These are phyloP conservation scores for Scheffersomyces stipitis DNA, from an alignment of 805 yeast genomes.

Conservation along the genomic window DNA sequence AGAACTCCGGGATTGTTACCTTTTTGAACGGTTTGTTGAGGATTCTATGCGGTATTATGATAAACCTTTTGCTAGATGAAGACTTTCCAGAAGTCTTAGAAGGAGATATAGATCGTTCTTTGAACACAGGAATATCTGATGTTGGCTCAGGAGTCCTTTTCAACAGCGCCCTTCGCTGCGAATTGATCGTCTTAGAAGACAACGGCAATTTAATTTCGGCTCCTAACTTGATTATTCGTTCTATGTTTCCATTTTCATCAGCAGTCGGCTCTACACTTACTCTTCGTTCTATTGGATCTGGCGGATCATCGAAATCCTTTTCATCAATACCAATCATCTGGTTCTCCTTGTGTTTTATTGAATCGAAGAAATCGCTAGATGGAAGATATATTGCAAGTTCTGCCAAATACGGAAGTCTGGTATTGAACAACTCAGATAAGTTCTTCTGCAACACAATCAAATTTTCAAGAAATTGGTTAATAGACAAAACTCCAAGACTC, in stretches of 20 bases:
- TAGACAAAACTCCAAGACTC: slow-evolving; percentile 17
- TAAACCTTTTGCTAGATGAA: slow-evolving; percentile 20
- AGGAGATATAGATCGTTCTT: slow-evolving; percentile 1
- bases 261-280: slow-evolving; percentile 8
- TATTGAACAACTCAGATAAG: slow-evolving; percentile 13
- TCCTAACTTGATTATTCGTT: slow-evolving; percentile 32
- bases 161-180: slow-evolving; percentile 12
- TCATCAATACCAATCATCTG: slow-evolving; percentile 19
- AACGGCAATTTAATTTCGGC: slow-evolving; percentile 19
- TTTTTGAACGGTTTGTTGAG: slow-evolving; percentile 40
- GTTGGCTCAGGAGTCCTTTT: not conserved
- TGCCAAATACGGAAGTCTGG: slow-evolving; percentile 17
- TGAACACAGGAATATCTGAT: slow-evolving; percentile 1
- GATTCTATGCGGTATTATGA: slow-evolving; percentile 43
- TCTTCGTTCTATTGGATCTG: too few species aligned
- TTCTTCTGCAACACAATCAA: slow-evolving; percentile 15
- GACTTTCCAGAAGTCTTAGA: not conserved
- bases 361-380: slow-evolving; percentile 20
- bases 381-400: slow-evolving; percentile 22
- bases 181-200: slow-evolving; percentile 15
- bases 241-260: slow-evolving; percentile 9
- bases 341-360: slow-evolving; percentile 34
- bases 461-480: slow-evolving; percentile 25
- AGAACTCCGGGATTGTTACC: slow-evolving; percentile 35
- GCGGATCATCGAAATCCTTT: too few species aligned